Evolutionary conservation across 768 basidiomycete genomes (phyloP).

Genomic region (Goffeauzyma gilvescens): DNA sequence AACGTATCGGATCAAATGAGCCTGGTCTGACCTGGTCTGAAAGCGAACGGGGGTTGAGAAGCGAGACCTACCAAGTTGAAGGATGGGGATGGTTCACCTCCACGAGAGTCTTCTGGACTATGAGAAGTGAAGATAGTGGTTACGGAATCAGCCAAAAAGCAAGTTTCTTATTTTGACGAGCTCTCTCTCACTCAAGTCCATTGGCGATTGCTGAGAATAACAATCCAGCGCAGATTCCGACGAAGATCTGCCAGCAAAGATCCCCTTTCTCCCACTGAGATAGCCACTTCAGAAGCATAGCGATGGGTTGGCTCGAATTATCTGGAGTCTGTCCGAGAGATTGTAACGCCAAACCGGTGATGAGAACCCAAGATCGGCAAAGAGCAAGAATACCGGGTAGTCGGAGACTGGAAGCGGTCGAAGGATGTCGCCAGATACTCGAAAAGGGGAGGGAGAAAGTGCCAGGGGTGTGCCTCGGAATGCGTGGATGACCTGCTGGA

Average conservation of each 20-base stretch:
- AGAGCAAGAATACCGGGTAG: slow-evolving; percentile 19
- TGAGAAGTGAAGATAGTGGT: too few species aligned
- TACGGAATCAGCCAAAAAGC: too few species aligned
- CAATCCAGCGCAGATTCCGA: slow-evolving; percentile 17
- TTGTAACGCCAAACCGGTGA: slow-evolving; percentile 20
- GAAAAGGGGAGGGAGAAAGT: neutral
- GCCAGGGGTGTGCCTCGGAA: neutral
- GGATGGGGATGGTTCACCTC: neutral
- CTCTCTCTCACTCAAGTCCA: neutral
- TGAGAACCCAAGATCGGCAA: slow-evolving; percentile 17
- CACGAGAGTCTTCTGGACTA: too few species aligned
- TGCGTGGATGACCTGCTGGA: slow-evolving; percentile 15
- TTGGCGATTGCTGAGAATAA: neutral
- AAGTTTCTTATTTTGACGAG: neutral
- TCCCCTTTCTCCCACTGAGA: too few species aligned
- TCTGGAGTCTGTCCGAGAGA: slow-evolving; percentile 18
- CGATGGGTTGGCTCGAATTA: slow-evolving; percentile 18
- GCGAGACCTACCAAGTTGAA: neutral
- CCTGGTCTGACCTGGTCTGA: neutral
- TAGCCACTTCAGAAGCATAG: too few species aligned
- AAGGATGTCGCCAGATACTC: slow-evolving; percentile 10
- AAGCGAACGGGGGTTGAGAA: neutral
- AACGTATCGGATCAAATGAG: neutral
- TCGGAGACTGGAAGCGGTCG: slow-evolving; percentile 16
- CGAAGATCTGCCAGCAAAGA: slow-evolving; percentile 27